Conservation (phyloP, 192 early-diverging fungal genomes). For the Funneliformis mosseae region DNA sequence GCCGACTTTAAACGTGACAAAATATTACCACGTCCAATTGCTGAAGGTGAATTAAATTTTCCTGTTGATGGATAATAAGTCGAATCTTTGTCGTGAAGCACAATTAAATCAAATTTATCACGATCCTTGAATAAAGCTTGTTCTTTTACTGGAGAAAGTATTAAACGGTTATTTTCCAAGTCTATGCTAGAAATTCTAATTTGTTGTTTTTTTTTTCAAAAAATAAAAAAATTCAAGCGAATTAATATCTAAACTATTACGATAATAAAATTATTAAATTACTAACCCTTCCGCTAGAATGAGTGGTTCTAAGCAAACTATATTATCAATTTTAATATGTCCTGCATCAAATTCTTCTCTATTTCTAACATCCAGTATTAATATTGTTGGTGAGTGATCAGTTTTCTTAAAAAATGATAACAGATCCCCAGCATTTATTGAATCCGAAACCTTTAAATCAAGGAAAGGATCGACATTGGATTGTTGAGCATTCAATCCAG, state of each 20-base stretch:
- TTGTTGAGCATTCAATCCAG: not conserved
- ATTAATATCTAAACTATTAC: too few relatives aligned
- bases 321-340: conserved; percentile 31
- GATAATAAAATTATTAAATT: not conserved
- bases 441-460: not conserved
- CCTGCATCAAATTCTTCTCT: conserved; percentile 10
- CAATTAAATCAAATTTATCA: conserved; percentile 69
- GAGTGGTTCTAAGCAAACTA: conserved; percentile 32
- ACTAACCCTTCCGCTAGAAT: conserved; percentile 25
- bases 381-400: not conserved
- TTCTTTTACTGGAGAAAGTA: conserved; percentile 51
- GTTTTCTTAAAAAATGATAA: not conserved
- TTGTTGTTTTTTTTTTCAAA: not conserved
- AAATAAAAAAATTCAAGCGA: not conserved
- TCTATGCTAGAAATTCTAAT: conserved; percentile 24
- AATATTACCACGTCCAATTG: not conserved
- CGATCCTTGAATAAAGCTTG: conserved; percentile 67
- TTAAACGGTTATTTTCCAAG: conserved; percentile 19
- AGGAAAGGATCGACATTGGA: not conserved
- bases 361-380: conserved; percentile 23
- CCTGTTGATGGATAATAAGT: conserved; percentile 19
- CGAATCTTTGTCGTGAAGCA: conserved; percentile 70
- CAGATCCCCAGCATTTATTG: not conserved
- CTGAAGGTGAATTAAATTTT: conserved; percentile 28
- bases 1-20: conserved; percentile 55